Evolutionary conservation across 2,329 filamentous ascomycete genomes (phyloP), one percentile per base, ranked within the genome.

Genomic region (Fusarium agapanthi): DNA sequence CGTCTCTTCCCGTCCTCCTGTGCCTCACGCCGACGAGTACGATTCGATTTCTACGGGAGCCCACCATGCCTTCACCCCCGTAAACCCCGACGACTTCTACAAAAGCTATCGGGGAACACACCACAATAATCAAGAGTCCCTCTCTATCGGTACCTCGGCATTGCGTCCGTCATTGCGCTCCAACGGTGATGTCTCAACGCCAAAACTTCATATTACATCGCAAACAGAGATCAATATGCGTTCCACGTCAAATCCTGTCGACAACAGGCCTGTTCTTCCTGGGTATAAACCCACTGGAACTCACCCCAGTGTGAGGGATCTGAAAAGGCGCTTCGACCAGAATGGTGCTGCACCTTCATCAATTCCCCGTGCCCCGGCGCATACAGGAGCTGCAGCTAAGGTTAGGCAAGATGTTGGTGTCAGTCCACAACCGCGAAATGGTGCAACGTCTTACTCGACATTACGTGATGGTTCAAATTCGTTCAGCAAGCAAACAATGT

Each of bases 321-420:
- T 96, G 70, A 91, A 93, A 77, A 93, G 91, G 81, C 91, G 89
- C 61, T 96, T 95, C 82, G 93, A 95, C 80, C 89, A 91, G 78
- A 90, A 86, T 74, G 84, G 80, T 71, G 64, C 71, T 72, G 68
- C 76, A 54, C 50, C 61, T 55, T 77, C 80, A 67, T 76, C 80
- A 47, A 78, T 82, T 61, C 74, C 80, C 61, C 83, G 82, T 69
- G 82, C 81, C 73, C 78, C 81, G 58, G 65, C 78, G 43, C 76
- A 79, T 79, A 73, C 77, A 76, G 74, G 78, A 77, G 68, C 80
- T 81, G 79, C 77, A 63, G 67, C 74, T 72, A 79, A 75, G 66
- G 65, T 76, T 59, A 78, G 77, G 71, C 77, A 78, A 79, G 83
- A 77, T 77, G 75, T 57, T 71, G 66, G 81, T 71, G 57, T 73